Evolutionary conservation across 495 filamentous ascomycete genomes (phyloP), one percentile per base, ranked within the genome.

Genomic region (Peziza echinospora): DNA sequence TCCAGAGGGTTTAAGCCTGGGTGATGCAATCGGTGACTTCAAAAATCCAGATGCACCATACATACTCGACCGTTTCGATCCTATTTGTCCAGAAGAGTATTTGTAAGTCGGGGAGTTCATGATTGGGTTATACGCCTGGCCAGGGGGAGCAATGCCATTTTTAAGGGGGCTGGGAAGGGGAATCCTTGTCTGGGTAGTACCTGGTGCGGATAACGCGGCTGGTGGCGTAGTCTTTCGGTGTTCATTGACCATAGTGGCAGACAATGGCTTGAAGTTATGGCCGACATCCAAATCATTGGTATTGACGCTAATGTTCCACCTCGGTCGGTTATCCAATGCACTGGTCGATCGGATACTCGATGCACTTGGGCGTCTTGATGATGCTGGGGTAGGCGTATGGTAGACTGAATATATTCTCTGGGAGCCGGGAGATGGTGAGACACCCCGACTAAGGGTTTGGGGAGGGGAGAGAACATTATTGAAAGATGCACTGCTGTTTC

Each of bases 261-360:
- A 66, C 3, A 77, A 61, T 3, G 80, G 71, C 58, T 76, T 80
- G 60, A 75, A 80, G 54, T 73, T 75, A 58, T 82, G 76, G 21
- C 78, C 76, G 13, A 75, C 72, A 24, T 79, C 67, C 21, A 76
- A 66, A 47, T 80, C 74, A 5, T 67, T 69, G 42, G 78, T 73
- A 56, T 84, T 89, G 10, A 73, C 75, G 26, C 77, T 82, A 5
- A 57, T 49, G 57, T 80, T 93, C 86, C 86, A 94, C 45, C 78
- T 71, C 11, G 86, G 86, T 30, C 79, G 74, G 53, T 71, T 71
- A 47, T 71, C 67, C 21, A 49, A 17, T 37, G 30, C 13, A 37
- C 30, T 37, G 3, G 30, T 37, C 30, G 30, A 37, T 17, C 3
- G 3, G 6, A 17, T 17, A 37, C 30, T 37, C 19, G 30, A 13